phyloP scores from a whole-genome alignment of 2,329 filamentous ascomycete genomes.

The Ceratocystis cubensis region DNA sequence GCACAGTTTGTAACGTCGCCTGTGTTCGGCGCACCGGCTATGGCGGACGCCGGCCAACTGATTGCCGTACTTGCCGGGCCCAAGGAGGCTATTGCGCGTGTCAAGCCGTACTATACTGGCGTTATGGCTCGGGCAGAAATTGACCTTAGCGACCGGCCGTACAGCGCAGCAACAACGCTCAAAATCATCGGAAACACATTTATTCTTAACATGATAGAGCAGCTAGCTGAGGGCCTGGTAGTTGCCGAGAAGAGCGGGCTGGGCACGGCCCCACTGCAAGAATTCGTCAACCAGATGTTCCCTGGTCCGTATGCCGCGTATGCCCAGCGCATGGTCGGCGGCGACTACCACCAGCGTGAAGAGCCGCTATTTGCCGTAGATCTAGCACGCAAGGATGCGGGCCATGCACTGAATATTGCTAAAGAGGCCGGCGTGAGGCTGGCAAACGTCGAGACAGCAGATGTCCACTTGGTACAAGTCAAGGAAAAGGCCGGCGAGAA shows the following conservation, averaged over 20 bases:
- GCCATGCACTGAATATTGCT: conserved; percentile 60
- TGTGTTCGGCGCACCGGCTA: conserved; percentile 59
- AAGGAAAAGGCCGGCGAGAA: conserved; percentile 54
- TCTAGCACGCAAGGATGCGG: conserved; percentile 68
- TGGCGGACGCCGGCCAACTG: conserved; percentile 58
- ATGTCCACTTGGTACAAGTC: conserved; percentile 55
- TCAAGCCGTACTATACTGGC: conserved; percentile 58
- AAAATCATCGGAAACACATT: conserved; percentile 84
- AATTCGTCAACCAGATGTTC: conserved; percentile 61
- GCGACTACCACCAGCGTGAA: conserved; percentile 63
- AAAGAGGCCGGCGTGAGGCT: conserved; percentile 48
- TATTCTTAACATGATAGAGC: conserved; percentile 68
- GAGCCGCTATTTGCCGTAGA: conserved; percentile 76
- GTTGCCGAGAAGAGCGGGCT: conserved; percentile 71
- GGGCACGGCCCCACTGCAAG: conserved; percentile 55
- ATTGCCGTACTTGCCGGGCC: conserved; percentile 62
- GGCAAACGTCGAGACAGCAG: conserved; percentile 52
- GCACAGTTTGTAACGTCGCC: conserved; percentile 60
- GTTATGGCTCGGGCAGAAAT: conserved; percentile 59
- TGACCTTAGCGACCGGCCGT: conserved; percentile 56
- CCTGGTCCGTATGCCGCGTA: conserved; percentile 66
- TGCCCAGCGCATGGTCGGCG: conserved; percentile 57
- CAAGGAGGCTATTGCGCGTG: conserved; percentile 44
- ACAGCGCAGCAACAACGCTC: conserved; percentile 55
- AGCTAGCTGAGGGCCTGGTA: conserved; percentile 64